These are phyloP conservation scores for Hypoxylon intermedium DNA, from an alignment of 495 filamentous ascomycete genomes.

Conservation along the genomic window DNA sequence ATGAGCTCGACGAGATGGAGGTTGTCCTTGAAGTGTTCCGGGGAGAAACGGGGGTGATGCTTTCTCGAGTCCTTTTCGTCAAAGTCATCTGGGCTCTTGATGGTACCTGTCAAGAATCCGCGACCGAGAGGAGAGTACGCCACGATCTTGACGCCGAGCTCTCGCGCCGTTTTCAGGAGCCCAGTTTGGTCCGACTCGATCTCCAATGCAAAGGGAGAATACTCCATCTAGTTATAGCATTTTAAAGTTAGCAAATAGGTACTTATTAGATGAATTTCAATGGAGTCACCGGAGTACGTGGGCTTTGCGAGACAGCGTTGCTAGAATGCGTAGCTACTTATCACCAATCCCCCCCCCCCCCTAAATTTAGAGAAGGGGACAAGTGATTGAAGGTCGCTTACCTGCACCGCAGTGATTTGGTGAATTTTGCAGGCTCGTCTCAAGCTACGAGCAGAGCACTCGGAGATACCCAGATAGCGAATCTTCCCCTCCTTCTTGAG, in stretches of 20 bases:
- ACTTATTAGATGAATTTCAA: too few relatives aligned
- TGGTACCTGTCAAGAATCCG: conserved; percentile 62
- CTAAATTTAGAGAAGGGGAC: too few relatives aligned
- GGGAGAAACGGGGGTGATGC: conserved; percentile 54
- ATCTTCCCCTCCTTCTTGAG: conserved; percentile 56
- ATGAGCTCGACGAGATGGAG: conserved; percentile 54
- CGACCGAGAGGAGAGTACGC: conserved; percentile 69
- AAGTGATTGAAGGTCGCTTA: too few relatives aligned
- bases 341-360: too few relatives aligned
- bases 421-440: conserved; percentile 64
- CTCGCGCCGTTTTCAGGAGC: conserved; percentile 63
- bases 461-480: too few relatives aligned
- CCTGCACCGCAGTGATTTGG: too few relatives aligned
- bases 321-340: too few relatives aligned
- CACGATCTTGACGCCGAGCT: conserved; percentile 66
- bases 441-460: too few relatives aligned
- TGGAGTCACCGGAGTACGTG: conserved; percentile 65
- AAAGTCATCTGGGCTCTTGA: conserved; percentile 55
- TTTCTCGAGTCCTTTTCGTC: conserved; percentile 51
- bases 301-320: conserved; percentile 61
- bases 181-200: conserved; percentile 57
- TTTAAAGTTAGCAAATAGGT: too few relatives aligned
- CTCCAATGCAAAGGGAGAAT: conserved; percentile 64
- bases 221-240: conserved; percentile 72
- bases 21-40: conserved; percentile 62